Evolutionary conservation across 257 asterid species (phyloP).

Genomic region (Nyctanthes arbortristis): DNA sequence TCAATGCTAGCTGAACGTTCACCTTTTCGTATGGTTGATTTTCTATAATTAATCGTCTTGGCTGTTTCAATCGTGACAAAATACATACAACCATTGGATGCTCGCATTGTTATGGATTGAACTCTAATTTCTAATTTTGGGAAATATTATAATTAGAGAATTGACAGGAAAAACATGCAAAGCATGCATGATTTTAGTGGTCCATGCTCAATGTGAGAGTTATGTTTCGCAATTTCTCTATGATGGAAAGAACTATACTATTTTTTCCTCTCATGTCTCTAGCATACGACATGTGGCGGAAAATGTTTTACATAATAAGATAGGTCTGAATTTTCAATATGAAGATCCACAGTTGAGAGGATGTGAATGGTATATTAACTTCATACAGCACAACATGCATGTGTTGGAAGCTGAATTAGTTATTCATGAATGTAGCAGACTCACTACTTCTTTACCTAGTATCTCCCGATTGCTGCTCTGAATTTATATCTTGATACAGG

Average conservation of each 20-base stretch:
- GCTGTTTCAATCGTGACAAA: background rate
- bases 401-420: background rate
- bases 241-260: background rate
- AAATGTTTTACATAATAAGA: background rate
- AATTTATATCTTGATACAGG: conserved; percentile 40
- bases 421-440: no score
- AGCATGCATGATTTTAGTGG: background rate
- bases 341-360: background rate
- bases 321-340: background rate
- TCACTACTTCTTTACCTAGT: background rate
- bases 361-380: no score
- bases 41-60: background rate
- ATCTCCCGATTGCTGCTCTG: background rate
- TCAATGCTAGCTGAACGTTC: background rate
- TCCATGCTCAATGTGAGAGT: background rate
- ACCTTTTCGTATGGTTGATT: background rate
- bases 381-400: background rate
- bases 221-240: background rate
- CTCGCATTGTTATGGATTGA: background rate
- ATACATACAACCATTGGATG: background rate
- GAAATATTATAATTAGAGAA: background rate
- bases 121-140: background rate
- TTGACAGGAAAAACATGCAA: background rate
- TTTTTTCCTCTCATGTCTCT: background rate
- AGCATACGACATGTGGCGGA: background rate